phyloP scores from a whole-genome alignment of 129 eudicot genomes.

The Flaveria brownii region DNA sequence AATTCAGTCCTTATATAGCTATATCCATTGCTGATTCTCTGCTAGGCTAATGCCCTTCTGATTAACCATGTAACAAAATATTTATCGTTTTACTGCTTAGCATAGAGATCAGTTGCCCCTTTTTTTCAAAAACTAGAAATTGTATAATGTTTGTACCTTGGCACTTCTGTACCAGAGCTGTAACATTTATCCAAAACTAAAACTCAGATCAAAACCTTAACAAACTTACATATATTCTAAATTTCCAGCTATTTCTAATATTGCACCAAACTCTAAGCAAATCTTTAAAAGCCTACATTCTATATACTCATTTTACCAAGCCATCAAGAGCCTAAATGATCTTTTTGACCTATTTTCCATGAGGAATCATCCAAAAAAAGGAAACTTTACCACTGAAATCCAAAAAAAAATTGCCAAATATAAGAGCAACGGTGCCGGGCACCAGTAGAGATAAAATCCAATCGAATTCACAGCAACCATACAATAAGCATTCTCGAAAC shows the following conservation, averaged over 20 bases:
- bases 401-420: not conserved
- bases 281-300: not conserved
- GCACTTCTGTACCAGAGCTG: not conserved
- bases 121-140: not conserved
- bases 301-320: not conserved
- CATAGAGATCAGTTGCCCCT: not conserved
- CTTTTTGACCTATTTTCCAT: slow-evolving; percentile 10
- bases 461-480: not conserved
- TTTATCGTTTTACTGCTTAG: not conserved
- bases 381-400: not conserved
- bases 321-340: not conserved
- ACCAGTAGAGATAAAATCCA: not conserved
- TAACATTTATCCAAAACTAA: not conserved
- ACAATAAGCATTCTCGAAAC: not conserved
- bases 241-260: not conserved
- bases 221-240: not conserved
- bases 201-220: not conserved
- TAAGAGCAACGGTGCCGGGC: not conserved
- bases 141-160: not conserved
- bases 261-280: not conserved
- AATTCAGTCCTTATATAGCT: not conserved
- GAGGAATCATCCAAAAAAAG: not conserved
- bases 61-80: not conserved
- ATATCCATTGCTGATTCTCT: not conserved
- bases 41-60: slow-evolving; percentile 4